These are phyloP conservation scores for Calonectria montana DNA, from an alignment of 2,329 filamentous ascomycete species.

Conservation along the genomic window DNA sequence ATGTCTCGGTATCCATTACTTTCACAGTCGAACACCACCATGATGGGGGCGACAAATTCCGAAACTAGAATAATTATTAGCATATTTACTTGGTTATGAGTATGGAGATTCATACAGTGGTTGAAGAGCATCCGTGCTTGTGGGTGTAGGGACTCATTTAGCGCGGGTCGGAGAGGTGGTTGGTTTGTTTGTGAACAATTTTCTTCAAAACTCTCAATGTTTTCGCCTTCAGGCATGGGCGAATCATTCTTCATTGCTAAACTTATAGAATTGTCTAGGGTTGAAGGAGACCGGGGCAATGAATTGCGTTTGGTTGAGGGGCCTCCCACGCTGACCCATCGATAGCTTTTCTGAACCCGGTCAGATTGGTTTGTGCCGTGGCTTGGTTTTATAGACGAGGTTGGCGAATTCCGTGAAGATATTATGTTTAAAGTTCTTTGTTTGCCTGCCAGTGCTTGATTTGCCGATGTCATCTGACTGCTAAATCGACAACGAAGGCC, in stretches of 20 bases:
- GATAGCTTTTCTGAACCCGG: slow-evolving; percentile 15
- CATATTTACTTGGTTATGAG: rapidly evolving
- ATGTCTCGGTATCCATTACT: slow-evolving; percentile 53
- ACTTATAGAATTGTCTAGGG: neutral
- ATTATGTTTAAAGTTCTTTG: no score
- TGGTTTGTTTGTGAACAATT: neutral
- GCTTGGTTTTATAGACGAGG: neutral
- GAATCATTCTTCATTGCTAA: neutral
- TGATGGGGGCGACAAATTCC: slow-evolving; percentile 49
- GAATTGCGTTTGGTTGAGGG: slow-evolving; percentile 3
- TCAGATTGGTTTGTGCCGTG: neutral
- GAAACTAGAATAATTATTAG: slow-evolving; percentile 42
- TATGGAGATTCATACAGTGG: slow-evolving; percentile 43
- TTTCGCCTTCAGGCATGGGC: neutral
- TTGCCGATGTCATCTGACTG: slow-evolving; percentile 36
- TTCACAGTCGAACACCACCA: slow-evolving; percentile 52
- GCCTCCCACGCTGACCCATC: slow-evolving; percentile 32
- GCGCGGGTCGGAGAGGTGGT: slow-evolving; percentile 32
- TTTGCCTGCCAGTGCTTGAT: neutral
- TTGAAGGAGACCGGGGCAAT: neutral
- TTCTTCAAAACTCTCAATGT: neutral
- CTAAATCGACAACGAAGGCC: slow-evolving; percentile 51
- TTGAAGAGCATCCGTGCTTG: slow-evolving; percentile 49
- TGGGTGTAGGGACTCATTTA: slow-evolving; percentile 40
- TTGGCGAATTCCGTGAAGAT: neutral